A percentile compares a stretch with the other conserved stretches of the same genome.
Conservation (phyloP, 139 green algal genomes). For the Picochlorum sp. region DNA sequence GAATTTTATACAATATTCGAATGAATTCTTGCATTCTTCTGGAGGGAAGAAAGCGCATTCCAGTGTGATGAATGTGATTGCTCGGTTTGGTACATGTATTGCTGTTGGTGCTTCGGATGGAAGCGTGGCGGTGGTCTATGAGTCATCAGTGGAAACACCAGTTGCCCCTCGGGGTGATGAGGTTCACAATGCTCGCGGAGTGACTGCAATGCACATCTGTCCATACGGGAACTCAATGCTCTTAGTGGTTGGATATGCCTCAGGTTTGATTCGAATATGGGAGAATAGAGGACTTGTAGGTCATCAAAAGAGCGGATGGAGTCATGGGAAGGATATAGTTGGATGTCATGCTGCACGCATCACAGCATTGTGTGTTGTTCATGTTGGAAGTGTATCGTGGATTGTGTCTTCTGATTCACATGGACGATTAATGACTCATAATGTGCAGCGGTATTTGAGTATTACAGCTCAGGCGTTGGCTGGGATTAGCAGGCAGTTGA, state of each 20-base stretch:
- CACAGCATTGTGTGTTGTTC: constrained; percentile 15
- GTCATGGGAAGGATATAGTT: neutral
- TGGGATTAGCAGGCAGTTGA: constrained; percentile 22
- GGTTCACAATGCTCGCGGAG: neutral
- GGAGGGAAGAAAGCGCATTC: too few relatives aligned
- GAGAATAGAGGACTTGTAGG: too few relatives aligned
- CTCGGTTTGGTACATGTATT: too few relatives aligned
- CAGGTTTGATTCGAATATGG: constrained; percentile 5
- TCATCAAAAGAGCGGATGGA: constrained; percentile 14
- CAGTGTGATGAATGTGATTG: too few relatives aligned
- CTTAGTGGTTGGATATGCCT: constrained; percentile 21
- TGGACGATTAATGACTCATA: constrained; percentile 27
- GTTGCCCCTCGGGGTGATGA: too few relatives aligned
- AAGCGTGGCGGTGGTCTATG: too few relatives aligned
- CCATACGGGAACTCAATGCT: constrained; percentile 11
- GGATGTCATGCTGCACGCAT: constrained; percentile 18
- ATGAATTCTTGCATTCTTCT: too few relatives aligned
- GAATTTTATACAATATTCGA: too few relatives aligned
- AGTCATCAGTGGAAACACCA: too few relatives aligned
- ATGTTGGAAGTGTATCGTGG: constrained; percentile 16
- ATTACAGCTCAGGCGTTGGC: constrained; percentile 19
- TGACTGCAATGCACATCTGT: constrained; percentile 22
- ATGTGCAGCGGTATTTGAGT: constrained; percentile 15
- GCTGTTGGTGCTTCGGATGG: too few relatives aligned
- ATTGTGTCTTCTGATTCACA: constrained; percentile 20